Evolutionary conservation across 345 rosid species (phyloP), one percentile per base, ranked within the genome.

Genomic region (Gossypium australe): DNA sequence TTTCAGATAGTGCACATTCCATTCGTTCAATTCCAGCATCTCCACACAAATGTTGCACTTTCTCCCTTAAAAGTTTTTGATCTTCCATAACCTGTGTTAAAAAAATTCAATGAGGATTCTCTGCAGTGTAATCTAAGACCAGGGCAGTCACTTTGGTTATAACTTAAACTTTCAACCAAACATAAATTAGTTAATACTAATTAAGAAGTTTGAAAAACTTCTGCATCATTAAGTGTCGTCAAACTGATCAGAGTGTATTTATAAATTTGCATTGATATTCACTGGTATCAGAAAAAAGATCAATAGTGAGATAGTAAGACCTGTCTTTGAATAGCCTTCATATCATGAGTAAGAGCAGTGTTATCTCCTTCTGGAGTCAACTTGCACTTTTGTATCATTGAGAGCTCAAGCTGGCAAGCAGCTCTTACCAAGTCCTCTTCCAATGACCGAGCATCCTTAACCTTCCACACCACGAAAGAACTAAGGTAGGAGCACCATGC

Each of bases 361-460:
- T 29, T 77, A 25, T 80, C 89, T 68, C 93, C 98, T 78, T 85
- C 87, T 4, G 89, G 79, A 55, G 88, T 88, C 76, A 93, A 70
- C 84, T 86, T 91, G 85, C 98, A 95, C 77, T 91, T 93, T 25
- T 93, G 91, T 75, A 95, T 90, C 99, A 94, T 94, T 53, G 98
- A 94, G 52, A 93, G 92, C 86, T 94, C 99, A 70, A 94, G 98
- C 86, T 93, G 97, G 87, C 99, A 94, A 20, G 98, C 99, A 17
- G 99, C 98, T 85, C 94, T 87, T 7, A 91, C 96, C 82, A 95
- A 80, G 80, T 95, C 97, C 76, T 87, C 92, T 81, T 91, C 97
- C 86, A 95, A 79, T 63, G 85, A 73, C 83, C 80, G 86, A 16
- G 99, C 99, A 83, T 95, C 99, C 83, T 90, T 91, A 64, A 91